These are phyloP conservation scores for Zoysia pacifica DNA, from an alignment of 176 grass and related monocot genomes.

Conservation along the genomic window DNA sequence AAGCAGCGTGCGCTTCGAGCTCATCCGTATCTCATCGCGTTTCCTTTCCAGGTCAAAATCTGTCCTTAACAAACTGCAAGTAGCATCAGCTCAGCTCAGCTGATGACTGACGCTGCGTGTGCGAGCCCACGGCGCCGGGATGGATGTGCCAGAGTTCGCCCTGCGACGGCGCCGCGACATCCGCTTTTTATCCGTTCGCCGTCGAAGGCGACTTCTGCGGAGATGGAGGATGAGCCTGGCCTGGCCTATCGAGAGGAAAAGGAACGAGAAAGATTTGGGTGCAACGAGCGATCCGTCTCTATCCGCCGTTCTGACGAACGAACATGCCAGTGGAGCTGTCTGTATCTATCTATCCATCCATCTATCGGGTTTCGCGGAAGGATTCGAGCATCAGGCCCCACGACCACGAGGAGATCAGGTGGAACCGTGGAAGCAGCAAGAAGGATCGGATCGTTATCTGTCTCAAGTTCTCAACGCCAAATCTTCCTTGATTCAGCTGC, in stretches of 20 bases:
- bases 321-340: too few relatives aligned
- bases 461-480: background rate
- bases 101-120: too few relatives aligned
- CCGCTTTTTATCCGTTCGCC: constrained; percentile 23
- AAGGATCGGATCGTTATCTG: background rate
- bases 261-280: background rate
- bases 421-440: background rate
- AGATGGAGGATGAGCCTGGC: background rate
- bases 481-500: background rate
- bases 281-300: background rate
- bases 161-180: background rate
- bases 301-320: background rate
- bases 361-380: too few relatives aligned
- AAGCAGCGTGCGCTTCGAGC: background rate
- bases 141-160: background rate
- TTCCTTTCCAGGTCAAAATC: constrained; percentile 4
- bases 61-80: background rate
- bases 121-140: constrained; percentile 26
- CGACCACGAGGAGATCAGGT: too few relatives aligned
- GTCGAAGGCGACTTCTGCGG: constrained; percentile 20
- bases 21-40: constrained; percentile 33
- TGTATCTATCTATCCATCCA: too few relatives aligned
- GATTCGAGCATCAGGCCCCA: background rate
- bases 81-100: too few relatives aligned
- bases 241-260: background rate